Percentiles rank a stretch among this genome's conserved stretches.
Evolutionary conservation across 306 rosid species (phyloP).

Genomic region (Fragaria nilgerrensis): DNA sequence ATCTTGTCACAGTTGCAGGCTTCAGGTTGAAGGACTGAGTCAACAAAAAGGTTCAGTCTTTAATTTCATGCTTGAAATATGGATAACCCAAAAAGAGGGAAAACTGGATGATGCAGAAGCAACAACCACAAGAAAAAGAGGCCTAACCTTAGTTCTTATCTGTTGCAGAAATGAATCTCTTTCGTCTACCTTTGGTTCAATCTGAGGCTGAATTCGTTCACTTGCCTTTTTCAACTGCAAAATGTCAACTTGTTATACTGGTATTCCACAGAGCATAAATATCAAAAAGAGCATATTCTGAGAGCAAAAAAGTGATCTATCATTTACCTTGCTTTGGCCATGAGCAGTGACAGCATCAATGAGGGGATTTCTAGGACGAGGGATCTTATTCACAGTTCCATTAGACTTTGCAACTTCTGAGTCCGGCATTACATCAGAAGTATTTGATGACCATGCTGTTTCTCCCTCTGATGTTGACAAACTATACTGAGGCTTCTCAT

Average conservation of each 20-base stretch:
- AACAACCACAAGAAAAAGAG: constrained; percentile 14
- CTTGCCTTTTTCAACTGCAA: constrained; percentile 86
- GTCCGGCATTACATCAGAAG: constrained; percentile 29
- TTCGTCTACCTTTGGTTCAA: constrained; percentile 69
- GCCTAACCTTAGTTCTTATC: constrained; percentile 85
- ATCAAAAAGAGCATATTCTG: constrained; percentile 20
- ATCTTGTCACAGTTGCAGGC: constrained; percentile 63
- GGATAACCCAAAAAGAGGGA: background rate
- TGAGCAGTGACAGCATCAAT: constrained; percentile 75
- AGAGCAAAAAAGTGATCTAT: constrained; percentile 8
- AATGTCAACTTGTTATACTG: constrained; percentile 21
- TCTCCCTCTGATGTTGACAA: constrained; percentile 40
- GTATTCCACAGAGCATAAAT: constrained; percentile 24
- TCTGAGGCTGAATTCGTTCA: constrained; percentile 65
- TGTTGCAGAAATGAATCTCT: constrained; percentile 76
- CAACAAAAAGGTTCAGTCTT: constrained; percentile 14
- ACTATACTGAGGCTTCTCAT: constrained; percentile 40
- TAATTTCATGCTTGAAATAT: background rate
- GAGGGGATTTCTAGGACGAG: constrained; percentile 71
- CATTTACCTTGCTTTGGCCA: constrained; percentile 86
- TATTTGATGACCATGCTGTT: constrained; percentile 36
- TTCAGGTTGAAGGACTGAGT: constrained; percentile 90
- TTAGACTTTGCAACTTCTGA: constrained; percentile 42
- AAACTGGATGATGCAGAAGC: background rate
- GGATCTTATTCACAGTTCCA: constrained; percentile 53